These are phyloP conservation scores for Coniochaeta pulveracea DNA, from an alignment of 2,329 filamentous ascomycete genomes.

Conservation along the genomic window DNA sequence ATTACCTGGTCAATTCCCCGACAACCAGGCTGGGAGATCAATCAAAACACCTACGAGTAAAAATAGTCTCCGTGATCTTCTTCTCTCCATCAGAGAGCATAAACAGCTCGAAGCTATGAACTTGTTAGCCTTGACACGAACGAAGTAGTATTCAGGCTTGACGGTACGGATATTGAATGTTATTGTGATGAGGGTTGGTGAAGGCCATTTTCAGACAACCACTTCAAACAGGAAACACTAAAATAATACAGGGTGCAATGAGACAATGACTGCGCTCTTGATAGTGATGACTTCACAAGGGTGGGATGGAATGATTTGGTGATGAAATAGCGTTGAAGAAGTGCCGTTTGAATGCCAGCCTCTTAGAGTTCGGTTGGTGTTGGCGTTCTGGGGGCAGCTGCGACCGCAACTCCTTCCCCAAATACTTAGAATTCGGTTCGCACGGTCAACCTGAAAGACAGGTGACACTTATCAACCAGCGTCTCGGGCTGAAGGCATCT, in stretches of 20 bases:
- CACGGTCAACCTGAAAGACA: too few relatives aligned
- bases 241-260: background rate
- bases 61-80: slow-evolving; percentile 81
- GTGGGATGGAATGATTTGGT: too few relatives aligned
- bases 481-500: too few relatives aligned
- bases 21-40: background rate
- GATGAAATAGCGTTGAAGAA: too few relatives aligned
- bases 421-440: too few relatives aligned
- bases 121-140: slow-evolving; percentile 9
- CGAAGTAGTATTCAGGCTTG: slow-evolving; percentile 1
- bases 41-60: slow-evolving; percentile 60
- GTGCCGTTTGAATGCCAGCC: too few relatives aligned
- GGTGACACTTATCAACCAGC: too few relatives aligned
- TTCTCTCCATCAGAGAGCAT: slow-evolving; percentile 79
- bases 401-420: too few relatives aligned
- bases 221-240: background rate
- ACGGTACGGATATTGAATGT: slow-evolving; percentile 1
- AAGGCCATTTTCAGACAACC: slow-evolving; percentile 2
- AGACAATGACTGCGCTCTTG: too few relatives aligned
- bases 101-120: slow-evolving; percentile 79
- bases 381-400: too few relatives aligned
- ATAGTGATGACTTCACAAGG: too few relatives aligned
- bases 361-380: too few relatives aligned
- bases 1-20: slow-evolving; percentile 4
- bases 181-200: slow-evolving; percentile 2